phyloP scores from a whole-genome alignment of 2,329 filamentous ascomycete genomes.

The Cercospora citrullina region DNA sequence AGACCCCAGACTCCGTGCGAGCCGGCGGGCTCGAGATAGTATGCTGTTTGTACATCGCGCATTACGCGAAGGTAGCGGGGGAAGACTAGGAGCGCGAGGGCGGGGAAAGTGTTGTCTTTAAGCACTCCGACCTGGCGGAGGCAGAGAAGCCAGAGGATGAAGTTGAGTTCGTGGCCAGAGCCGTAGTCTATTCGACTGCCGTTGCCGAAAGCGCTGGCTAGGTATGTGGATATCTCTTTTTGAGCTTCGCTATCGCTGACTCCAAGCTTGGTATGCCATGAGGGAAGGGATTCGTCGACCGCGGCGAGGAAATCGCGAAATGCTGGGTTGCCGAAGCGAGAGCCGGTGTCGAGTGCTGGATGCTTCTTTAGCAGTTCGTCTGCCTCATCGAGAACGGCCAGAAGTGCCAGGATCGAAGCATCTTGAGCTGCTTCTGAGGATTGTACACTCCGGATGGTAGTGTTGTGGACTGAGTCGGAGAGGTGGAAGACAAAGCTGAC shows the following conservation, averaged over 20 bases:
- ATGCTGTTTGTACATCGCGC: conserved; percentile 83
- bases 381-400: conserved; percentile 69
- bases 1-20: conserved; percentile 56
- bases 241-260: conserved; percentile 56
- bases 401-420: conserved; percentile 61
- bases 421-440: conserved; percentile 56
- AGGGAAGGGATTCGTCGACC: conserved; percentile 48
- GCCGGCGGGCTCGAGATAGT: conserved; percentile 83
- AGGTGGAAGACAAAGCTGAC: conserved; percentile 83
- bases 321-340: conserved; percentile 89
- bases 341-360: conserved; percentile 84
- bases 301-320: conserved; percentile 81
- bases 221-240: conserved; percentile 74
- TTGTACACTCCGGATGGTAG: conserved; percentile 62
- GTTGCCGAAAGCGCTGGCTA: conserved; percentile 83
- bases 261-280: conserved; percentile 66
- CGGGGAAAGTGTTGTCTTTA: conserved; percentile 64
- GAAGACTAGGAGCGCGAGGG: conserved; percentile 76
- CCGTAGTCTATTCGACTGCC: conserved; percentile 89
- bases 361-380: conserved; percentile 65
- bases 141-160: conserved; percentile 93
- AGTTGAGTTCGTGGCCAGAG: conserved; percentile 96
- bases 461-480: conserved; percentile 75
- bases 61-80: conserved; percentile 80
- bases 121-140: conserved; percentile 76